Evolutionary conservation across 2,329 filamentous ascomycete species (phyloP), one percentile per base, ranked within the genome.

Genomic region (Helotiales sp.): DNA sequence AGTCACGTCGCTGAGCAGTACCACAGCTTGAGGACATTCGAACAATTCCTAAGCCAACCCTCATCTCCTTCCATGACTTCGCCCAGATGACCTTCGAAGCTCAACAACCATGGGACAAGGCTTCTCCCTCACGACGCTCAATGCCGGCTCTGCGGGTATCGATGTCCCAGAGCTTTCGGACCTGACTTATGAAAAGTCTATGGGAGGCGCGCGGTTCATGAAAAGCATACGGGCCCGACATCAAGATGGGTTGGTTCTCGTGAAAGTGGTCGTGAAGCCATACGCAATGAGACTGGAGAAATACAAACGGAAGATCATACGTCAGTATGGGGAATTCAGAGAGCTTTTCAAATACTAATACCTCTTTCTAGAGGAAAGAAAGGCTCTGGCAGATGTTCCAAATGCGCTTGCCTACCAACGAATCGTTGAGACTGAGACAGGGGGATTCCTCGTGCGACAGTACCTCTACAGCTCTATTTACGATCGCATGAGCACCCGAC

Each of bases 391-490:
- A 64, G 90, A 95, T 72, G 89, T 99, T 1, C 93, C 95, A 32
- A 99, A 99, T 81, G 93, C 93, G 54, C 84, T 99, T 68, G 88
- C 89, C 61, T 98, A 97, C 80, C 92, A 97, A 78, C 89, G 93
- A 69, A 90, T 97, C 68, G 86, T 97, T 75, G 96, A 99, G 80
- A 97, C 94, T 13, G 90, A 92, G 70, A 94, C 90, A 50, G 94
- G 94, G 77, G 96, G 94, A 57, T 97, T 97, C 77, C 87, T 99
- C 22, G 93, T 97, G 65, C 91, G 96, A 61, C 96, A 98, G 80
- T 98, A 92, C 78, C 89, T 98, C 68, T 96, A 98, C 80, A 97
- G 92, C 83, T 98, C 96, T 26, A 86, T 99, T 4, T 99, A 99
- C 81, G 96, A 99, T 81, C 92, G 96, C 63, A 89, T 99, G 79